Evolutionary conservation across 805 yeast genomes (phyloP), one percentile per base, ranked within the genome.

Genomic region (Hyphopichia homilentoma): DNA sequence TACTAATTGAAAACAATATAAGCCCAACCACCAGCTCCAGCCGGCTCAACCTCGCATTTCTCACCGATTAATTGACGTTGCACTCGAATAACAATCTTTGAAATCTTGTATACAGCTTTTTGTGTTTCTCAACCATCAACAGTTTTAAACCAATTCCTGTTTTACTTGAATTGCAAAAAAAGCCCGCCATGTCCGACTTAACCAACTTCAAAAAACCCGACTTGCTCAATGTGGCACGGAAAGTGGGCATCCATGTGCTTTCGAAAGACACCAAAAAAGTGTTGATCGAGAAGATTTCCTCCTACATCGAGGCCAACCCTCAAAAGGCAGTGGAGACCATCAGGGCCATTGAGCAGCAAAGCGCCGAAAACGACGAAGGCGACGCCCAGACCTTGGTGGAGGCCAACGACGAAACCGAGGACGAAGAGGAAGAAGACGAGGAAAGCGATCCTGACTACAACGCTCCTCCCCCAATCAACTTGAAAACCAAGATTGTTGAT

Each of bases 251-350:
- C 19, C 45, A 53, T 29, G 52, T 59, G 22, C 45, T 52, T 30
- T 39, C 61, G 25, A 66, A 65, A 43, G 70, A 65, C 44, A 65
- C 71, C 27, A 66, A 66, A 49, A 61, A 57, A 43, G 48, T 58
- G 4, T 58, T 66, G 47, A 47, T 63, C 18, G 70, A 65, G 25
- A 66, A 61, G 38, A 50, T 66, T 32, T 59, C 56, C 21, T 42
- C 36, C 6, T 61, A 47, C 39, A 45, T 61, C 29, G 48, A 43
- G 27, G 36, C 45, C 14, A 43, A 47, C 41, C 61, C 61, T 6
- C 52, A 48, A 19, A 51, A 44, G 27, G 57, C 55, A 4, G 39
- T 40, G 12, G 36, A 36, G 19, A 40, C 47, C 13, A 44, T 57
- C 13, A 40, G 39, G 32, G 29, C 41, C 7, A 27, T 27, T 27